Conservation (phyloP, 2,329 filamentous ascomycete genomes). For the Cladorrhinum sp. region DNA sequence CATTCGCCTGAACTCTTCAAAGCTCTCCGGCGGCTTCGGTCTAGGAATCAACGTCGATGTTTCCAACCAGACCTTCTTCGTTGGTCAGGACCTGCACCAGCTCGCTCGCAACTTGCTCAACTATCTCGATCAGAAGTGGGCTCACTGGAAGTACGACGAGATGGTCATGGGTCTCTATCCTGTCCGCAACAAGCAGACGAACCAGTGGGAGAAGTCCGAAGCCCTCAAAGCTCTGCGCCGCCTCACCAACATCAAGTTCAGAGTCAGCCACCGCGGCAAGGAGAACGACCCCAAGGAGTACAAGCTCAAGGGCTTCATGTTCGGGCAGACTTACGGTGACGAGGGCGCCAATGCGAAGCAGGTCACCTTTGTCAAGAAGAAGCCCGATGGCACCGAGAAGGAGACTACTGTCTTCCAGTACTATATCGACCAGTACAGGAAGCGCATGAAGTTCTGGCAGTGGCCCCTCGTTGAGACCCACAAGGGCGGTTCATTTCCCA, state of each 20-base stretch:
- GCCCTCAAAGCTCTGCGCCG: conserved; percentile 54
- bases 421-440: conserved; percentile 53
- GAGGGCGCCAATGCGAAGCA: conserved; percentile 50
- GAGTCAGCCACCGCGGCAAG: conserved; percentile 52
- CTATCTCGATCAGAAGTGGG: conserved; percentile 26
- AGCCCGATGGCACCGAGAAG: conserved; percentile 39
- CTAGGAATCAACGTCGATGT: conserved; percentile 87
- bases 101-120: conserved; percentile 33
- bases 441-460: conserved; percentile 43
- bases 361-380: conserved; percentile 54
- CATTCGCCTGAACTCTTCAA: conserved; percentile 64
- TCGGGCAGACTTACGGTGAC: conserved; percentile 40
- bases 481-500: conserved; percentile 54
- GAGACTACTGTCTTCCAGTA: conserved; percentile 50
- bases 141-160: conserved; percentile 32
- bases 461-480: conserved; percentile 59
- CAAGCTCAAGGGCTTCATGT: conserved; percentile 51
- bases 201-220: conserved; percentile 40
- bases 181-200: conserved; percentile 21
- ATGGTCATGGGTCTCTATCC: conserved; percentile 37
- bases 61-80: conserved; percentile 88
- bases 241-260: conserved; percentile 55
- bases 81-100: conserved; percentile 38
- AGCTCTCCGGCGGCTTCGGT: conserved; percentile 48
- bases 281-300: conserved; percentile 46